Evolutionary conservation across 2,329 filamentous ascomycete genomes (phyloP), one percentile per base, ranked within the genome.

Genomic region (Colletotrichum zoysiae): DNA sequence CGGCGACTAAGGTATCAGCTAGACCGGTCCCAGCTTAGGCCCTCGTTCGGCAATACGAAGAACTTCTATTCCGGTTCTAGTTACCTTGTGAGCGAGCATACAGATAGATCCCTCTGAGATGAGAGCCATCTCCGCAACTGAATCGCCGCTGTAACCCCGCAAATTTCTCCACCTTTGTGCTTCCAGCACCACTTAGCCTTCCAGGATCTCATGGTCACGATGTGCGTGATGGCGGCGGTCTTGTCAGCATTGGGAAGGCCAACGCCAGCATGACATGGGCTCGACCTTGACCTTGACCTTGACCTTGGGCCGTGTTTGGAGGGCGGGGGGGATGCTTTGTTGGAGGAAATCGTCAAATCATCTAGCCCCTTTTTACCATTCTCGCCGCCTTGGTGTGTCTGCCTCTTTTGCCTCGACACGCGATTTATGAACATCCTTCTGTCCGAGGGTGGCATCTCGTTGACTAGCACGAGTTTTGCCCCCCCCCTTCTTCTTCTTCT

Each of bases 221-320:
- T 71, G 67, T 62, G 67, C 46, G 67, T 71, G 61, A 71, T 71
- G 61, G 50, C 51, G 61, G 58, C 66, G 58, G 61, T 38, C 61
- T 71, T 73, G 70, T 73, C 70, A 73, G 70, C 70, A 71, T 70
- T 73, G 69, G 65, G 69, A 71, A 71, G 59, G 69, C 69, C 69
- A 55, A 62, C 57, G 46, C 56, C 65, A 42, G 5, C 44, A 53
- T 53, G 46, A 51, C 57, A 61, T 61, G 57, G 38, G 38, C 38
- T 55, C 7, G 53, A 58, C 42, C 62, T 63, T 63, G 65, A 64
- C 65, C 56, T 67, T 62, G 65, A 55, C 65, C 56, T 67, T 55
- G 56, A 64, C 65, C 50, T 64, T 46, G 58, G 51, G 18, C 23
- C 23, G 26, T 35, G 7, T n/a, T 46, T 46, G 8, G 44, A 5